phyloP scores from a whole-genome alignment of 768 basidiomycete genomes.

The Mrakia frigida region DNA sequence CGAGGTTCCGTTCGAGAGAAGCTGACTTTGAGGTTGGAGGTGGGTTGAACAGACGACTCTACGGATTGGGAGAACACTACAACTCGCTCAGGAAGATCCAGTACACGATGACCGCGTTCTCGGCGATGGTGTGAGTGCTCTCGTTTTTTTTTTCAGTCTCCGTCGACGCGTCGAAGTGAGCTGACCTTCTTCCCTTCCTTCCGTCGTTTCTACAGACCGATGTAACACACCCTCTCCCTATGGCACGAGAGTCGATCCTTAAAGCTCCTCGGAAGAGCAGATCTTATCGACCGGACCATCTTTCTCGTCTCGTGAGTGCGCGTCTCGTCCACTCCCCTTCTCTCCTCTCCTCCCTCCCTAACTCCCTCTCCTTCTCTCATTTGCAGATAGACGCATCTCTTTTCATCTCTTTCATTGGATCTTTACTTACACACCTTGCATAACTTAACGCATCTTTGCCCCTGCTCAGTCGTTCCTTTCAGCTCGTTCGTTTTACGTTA shows the following conservation, averaged over 20 bases:
- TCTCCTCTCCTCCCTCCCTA: background rate
- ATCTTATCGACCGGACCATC: too few relatives aligned
- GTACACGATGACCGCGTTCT: constrained; percentile 20
- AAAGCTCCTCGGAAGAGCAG: too few relatives aligned
- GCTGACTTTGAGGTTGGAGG: too few relatives aligned
- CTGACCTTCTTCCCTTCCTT: too few relatives aligned
- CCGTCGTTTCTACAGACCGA: too few relatives aligned
- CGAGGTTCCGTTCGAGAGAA: background rate
- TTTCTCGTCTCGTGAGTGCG: too few relatives aligned
- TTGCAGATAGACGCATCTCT: background rate
- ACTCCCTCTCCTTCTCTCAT: background rate
- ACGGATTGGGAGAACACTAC: constrained; percentile 77
- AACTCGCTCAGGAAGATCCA: constrained; percentile 30
- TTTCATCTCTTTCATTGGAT: background rate
- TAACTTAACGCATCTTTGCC: background rate
- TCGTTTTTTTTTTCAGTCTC: background rate
- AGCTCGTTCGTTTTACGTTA: background rate
- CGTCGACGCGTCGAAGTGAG: too few relatives aligned
- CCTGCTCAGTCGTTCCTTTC: background rate
- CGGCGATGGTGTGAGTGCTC: constrained; percentile 30
- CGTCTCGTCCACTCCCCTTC: background rate
- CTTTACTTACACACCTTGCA: background rate
- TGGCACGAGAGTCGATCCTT: too few relatives aligned
- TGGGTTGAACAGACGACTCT: constrained; percentile 68
- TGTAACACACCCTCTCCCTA: too few relatives aligned